Evolutionary conservation across 225 moss, liverwort and hornwort species (phyloP).

Genomic region (Antitrichia curtipendula): DNA sequence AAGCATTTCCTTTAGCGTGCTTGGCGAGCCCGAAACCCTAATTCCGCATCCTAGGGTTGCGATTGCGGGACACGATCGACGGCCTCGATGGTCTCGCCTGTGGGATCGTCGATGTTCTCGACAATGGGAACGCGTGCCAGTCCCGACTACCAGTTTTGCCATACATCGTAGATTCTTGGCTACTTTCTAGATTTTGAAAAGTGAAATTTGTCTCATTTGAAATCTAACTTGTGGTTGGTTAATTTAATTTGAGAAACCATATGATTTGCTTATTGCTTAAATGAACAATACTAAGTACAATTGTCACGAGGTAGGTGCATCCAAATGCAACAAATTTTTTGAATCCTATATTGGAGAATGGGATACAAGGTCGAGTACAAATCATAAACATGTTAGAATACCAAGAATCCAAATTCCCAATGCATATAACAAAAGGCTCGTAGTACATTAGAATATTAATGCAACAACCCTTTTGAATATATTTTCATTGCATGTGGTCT

Average conservation of each 20-base stretch:
- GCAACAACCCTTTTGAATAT: neutral
- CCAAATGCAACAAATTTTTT: rapidly evolving
- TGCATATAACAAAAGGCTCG: rapidly evolving
- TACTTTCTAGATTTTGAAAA: neutral
- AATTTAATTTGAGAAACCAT: neutral
- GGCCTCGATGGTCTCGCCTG: neutral
- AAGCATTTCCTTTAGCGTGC: neutral
- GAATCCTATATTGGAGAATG: rapidly evolving
- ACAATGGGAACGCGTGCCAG: neutral
- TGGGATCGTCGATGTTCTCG: neutral
- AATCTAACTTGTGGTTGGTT: neutral
- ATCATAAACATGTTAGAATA: neutral
- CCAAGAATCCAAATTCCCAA: rapidly evolving
- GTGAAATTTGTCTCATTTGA: neutral
- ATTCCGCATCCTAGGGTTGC: neutral
- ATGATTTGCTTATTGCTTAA: neutral
- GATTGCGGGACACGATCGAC: neutral
- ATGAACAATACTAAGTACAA: neutral
- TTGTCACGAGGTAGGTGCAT: neutral
- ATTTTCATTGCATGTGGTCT: no score
- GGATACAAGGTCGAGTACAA: rapidly evolving
- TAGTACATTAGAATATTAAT: neutral
- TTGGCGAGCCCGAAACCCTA: neutral
- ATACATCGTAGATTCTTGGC: neutral
- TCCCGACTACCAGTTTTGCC: neutral